Evolutionary conservation across 371 early-diverging fungal genomes (phyloP), one percentile per base, ranked within the genome.

Genomic region (Rhizopus stolonifer): DNA sequence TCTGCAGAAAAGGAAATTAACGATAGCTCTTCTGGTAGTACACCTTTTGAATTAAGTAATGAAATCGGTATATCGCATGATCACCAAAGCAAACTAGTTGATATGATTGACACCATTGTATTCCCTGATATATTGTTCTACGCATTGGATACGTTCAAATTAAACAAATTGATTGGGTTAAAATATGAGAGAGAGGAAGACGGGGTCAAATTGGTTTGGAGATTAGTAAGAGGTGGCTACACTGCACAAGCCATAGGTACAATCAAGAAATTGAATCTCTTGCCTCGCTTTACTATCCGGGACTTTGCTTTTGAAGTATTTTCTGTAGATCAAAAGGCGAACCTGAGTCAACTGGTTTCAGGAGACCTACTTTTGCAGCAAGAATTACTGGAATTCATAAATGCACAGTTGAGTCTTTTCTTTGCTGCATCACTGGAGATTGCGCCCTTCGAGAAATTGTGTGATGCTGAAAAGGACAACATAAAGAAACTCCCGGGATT

Each of bases 351-450:
- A 26, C 42, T 9, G 55, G 64, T 36, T 60, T 60, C 10, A 49
- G 48, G 5, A 58, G 45, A 18, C 42, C 43, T 42, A 17, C 29
- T 32, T 7, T 32, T 67, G 11, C 67, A 66, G 39, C 56, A 47
- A 1, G 46, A 54, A 17, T 50, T 74, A n/a, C 42, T 74, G 5
- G n/a, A 26, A 1, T 70, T 58, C 34, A 64, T 74, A 39, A 60
- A 74, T 44, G 45, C 50, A 0, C 75, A 74, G 33, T 46, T 74
- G 25, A 60, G 69, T 1, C 70, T 62, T 43, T 64, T 58, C 18
- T 74, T 61, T 57, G 71, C 71, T 10, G 75, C 69, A 17, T 38
- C 42, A 15, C 46, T 74, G 3, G 54, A 50, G 46, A 51, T 67
- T 56, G 60, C 63, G 4, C 52, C 67, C 6, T 22, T 33, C 29